Conservation (phyloP, 2,329 filamentous ascomycete genomes). For the Xylaria sp. region DNA sequence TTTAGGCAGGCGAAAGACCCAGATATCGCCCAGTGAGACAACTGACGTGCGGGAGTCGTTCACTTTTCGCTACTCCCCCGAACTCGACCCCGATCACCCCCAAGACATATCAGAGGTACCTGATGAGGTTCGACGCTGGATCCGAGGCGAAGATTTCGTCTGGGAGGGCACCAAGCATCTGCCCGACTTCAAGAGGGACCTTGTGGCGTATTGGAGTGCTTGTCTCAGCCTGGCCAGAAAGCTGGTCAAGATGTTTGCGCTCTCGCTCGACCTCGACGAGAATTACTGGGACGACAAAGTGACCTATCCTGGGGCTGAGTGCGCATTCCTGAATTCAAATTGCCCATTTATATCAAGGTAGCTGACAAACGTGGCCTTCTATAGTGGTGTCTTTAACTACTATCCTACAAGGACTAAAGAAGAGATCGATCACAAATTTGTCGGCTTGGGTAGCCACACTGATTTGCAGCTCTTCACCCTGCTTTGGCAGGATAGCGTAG, state of each 20-base stretch:
- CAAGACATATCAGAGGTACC: slow-evolving; percentile 57
- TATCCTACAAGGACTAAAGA: slow-evolving; percentile 50
- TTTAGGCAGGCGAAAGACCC: slow-evolving; percentile 54
- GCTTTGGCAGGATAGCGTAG: slow-evolving; percentile 59
- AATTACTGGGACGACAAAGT: slow-evolving; percentile 65
- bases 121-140: slow-evolving; percentile 54
- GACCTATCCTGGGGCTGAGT: slow-evolving; percentile 60
- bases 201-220: slow-evolving; percentile 59
- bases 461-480: slow-evolving; percentile 66
- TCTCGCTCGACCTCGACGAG: slow-evolving; percentile 65
- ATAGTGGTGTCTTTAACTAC: slow-evolving; percentile 54
- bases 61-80: slow-evolving; percentile 63
- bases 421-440: slow-evolving; percentile 44
- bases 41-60: slow-evolving; percentile 64
- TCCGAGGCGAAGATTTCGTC: slow-evolving; percentile 62
- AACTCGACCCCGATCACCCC: slow-evolving; percentile 60
- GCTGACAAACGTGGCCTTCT: slow-evolving; percentile 12
- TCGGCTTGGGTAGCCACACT: slow-evolving; percentile 63
- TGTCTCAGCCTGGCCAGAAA: slow-evolving; percentile 63
- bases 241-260: slow-evolving; percentile 64
- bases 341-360: not conserved
- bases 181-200: slow-evolving; percentile 59
- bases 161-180: slow-evolving; percentile 63
- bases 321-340: slow-evolving; percentile 4
- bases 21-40: slow-evolving; percentile 62